Base-by-base conservation (phyloP, 768 basidiomycete genomes). In the Paxillus ammoniavirescens region DNA sequence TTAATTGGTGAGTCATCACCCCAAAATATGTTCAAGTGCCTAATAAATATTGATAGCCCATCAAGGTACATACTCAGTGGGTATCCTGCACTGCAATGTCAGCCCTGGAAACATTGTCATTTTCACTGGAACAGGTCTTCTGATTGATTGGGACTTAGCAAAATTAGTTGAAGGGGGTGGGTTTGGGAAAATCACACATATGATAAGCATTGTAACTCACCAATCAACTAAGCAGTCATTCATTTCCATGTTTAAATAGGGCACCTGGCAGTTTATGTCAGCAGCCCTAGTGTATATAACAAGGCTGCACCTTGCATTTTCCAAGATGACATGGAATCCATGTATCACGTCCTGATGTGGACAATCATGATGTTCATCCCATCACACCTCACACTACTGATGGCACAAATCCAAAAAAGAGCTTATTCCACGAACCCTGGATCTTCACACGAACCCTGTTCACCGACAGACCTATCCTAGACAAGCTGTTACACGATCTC, bases 101-200 rank as follows among this genome's bases (percentile, higher is more conserved):
- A 70, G 66, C 40, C 43, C 42, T 4, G 53, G 54, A 13, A 69
- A 68, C n/a, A 60, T 68, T 42, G 18, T 46, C 23, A 53, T 50
- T 42, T 51, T 30, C 15, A n/a, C 43, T 33, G 58, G 57, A 4
- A 10, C 37, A 2, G 63, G 63, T 13, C 17, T 61, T n/a, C 53
- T 70, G 13, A 61, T 57, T 40, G 68, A 70, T 44, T 67, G 61
- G 65, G 69, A 70, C 47, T 49, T 66, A 3, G 60, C 62, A 1
- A 49, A 49, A 36, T 41, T 12, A 15, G n/a, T 49, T 35, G 26
- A 47, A 14, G 15, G 12, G 28, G 18, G 30, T 35, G 53, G 47
- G n/a, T 30, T 17, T 41, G 0, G 49, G 41, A 38, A 41, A 41
- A 12, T 23, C 14, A 41, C n/a, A 14, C 8, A 23, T 21, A 50